Evolutionary conservation across 2,329 filamentous ascomycete species (phyloP), one percentile per base, ranked within the genome.

Genomic region (Knufia fluminis): DNA sequence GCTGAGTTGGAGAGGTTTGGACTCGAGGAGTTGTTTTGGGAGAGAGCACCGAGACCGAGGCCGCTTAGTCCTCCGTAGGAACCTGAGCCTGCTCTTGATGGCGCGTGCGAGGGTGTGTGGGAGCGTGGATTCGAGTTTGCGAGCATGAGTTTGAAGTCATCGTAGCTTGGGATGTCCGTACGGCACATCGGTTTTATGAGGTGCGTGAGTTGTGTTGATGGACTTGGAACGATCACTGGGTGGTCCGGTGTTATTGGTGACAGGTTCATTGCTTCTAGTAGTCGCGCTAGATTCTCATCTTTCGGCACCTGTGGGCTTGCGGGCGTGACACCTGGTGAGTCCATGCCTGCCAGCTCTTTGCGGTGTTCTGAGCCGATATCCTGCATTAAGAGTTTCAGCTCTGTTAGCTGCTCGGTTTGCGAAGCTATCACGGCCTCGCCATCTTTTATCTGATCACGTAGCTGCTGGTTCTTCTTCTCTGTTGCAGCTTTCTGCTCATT

Each of bases 381-480:
- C 67, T 95, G 89, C 81, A 98, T 87, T 55, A 96, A 88, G 17
- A 79, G 75, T 68, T 98, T 98, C 55, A 98, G 78, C 66, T 97
- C 86, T 2, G 85, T 77, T 2, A 98, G 74, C 65, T 98, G 92
- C 65, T 97, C 90, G 63, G 95, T 90, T 60, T 97, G 88, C 1
- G 87, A 95, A 51, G 81, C 82, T 53, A 98, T 77, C 16, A 98
- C 76, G 20, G 78, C 76, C 66, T 97, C 89, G 0, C 86, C 91
- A 64, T 98, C 91, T 50, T 80, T 80, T 47, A 98, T 74, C 66
- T 97, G 90, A 22, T 83, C 77, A 61, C 81, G 86, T 46, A 97
- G 76, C 66, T 94, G 87, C 50, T 95, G 88, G 60, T 92, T 94
- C 63, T 87, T 87, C 62, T 85, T 85, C 50, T 89, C 82, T 36